phyloP scores from a whole-genome alignment of 371 early-diverging fungal genomes.

The Rhizopus microsporus region DNA sequence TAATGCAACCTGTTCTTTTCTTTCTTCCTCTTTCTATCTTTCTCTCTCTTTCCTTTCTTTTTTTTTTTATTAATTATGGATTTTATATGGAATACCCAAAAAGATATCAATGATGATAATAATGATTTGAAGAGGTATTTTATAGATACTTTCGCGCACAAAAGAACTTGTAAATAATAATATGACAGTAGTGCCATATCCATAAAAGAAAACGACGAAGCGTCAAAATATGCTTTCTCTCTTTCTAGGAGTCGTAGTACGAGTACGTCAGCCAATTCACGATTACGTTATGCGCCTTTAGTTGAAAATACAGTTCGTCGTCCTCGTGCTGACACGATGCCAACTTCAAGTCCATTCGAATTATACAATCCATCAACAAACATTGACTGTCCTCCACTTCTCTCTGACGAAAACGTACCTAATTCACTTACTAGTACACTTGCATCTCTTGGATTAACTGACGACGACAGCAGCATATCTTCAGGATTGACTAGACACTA shows the following conservation, averaged over 20 bases:
- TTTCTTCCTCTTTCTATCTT: slow-evolving; percentile 6
- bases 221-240: neutral
- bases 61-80: slow-evolving; percentile 18
- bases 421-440: slow-evolving; percentile 46
- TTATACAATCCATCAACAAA: neutral
- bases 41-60: neutral
- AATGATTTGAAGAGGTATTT: neutral
- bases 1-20: slow-evolving; percentile 2
- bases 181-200: neutral
- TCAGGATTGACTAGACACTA: slow-evolving; percentile 10
- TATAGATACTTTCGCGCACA: neutral
- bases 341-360: slow-evolving; percentile 8
- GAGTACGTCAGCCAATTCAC: neutral
- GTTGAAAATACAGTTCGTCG: slow-evolving; percentile 17
- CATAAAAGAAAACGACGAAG: neutral
- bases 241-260: neutral
- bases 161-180: neutral
- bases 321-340: slow-evolving; percentile 52
- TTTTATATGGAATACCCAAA: slow-evolving; percentile 24
- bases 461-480: slow-evolving; percentile 22
- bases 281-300: slow-evolving; percentile 9
- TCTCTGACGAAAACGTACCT: slow-evolving; percentile 26
- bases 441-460: slow-evolving; percentile 47
- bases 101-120: slow-evolving; percentile 1
- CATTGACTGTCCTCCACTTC: slow-evolving; percentile 12